Evolutionary conservation across 2,329 filamentous ascomycete species (phyloP), one percentile per base, ranked within the genome.

Genomic region (Fusarium dimerum): DNA sequence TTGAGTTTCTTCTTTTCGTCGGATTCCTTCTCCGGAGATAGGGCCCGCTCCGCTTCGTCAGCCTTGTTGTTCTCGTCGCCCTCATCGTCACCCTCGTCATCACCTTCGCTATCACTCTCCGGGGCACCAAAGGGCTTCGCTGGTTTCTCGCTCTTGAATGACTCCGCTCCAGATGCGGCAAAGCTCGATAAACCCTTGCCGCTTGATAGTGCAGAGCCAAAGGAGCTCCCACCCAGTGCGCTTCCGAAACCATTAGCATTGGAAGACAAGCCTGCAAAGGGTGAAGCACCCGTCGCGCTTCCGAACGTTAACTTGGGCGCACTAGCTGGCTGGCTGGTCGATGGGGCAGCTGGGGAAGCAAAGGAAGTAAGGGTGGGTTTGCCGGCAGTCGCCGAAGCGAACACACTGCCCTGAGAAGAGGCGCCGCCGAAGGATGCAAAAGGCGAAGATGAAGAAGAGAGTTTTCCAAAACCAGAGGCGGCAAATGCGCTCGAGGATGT

Each of bases 51-150:
- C 6, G 73, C 73, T 38, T 80, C 77, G 12, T 78, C 77, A 5
- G 30, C 73, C 73, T 48, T 76, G 69, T 44, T 74, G 71, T 67
- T 68, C n/a, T 68, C 74, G 3, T 77, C 75, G 17, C 66, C 70
- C 2, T 70, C 71, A 7, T 69, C 71, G 10, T 71, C 72, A 6
- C 71, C 72, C 1, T 70, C 70, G 1, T 69, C 71, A 6, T 58
- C 73, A 3, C 83, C 83, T 11, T 84, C 83, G 3, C 76, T 79
- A 45, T 86, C 85, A 53, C 83, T 87, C 39, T 86, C 85, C 2
- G 89, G 83, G 12, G 90, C 88, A 32, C 91, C 91, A 67, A 96
- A 94, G 0, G 90, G 82, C 70, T 84, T 90, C 4, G 81, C 78
- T 13, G 84, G 78, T 68, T 89, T 89, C 54, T 79, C 78, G 52